These are phyloP conservation scores for Pulveroboletus ravenelii DNA, from an alignment of 768 basidiomycete species.

Conservation along the genomic window DNA sequence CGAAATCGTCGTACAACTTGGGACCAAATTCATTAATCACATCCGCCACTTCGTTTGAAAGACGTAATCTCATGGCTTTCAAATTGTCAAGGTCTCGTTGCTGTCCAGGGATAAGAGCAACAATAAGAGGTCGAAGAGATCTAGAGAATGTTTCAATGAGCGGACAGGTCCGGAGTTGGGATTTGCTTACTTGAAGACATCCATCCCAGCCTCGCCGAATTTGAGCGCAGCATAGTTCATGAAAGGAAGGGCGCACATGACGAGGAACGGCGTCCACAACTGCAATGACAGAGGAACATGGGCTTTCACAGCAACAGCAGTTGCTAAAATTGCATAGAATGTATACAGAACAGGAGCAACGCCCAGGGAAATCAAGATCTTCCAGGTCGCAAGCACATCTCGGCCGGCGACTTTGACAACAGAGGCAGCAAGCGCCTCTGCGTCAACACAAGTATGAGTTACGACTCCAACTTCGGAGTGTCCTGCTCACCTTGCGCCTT, in stretches of 20 bases:
- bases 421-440: conserved; percentile 94
- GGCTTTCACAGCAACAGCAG: conserved; percentile 63
- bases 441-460: not conserved
- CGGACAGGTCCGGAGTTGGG: not conserved
- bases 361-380: conserved; percentile 90
- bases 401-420: conserved; percentile 93
- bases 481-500: conserved; percentile 75
- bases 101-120: conserved; percentile 86
- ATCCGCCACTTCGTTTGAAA: conserved; percentile 81
- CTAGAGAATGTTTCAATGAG: conserved; percentile 37
- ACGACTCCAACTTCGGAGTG: not conserved
- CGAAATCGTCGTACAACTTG: conserved; percentile 80
- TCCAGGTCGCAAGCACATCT: conserved; percentile 98
- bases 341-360: conserved; percentile 82
- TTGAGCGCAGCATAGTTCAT: conserved; percentile 92
- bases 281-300: conserved; percentile 58
- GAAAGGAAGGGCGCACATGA: conserved; percentile 71
- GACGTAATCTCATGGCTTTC: conserved; percentile 63
- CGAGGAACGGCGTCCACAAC: conserved; percentile 73
- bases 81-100: conserved; percentile 73
- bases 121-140: conserved; percentile 83
- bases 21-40: conserved; percentile 88
- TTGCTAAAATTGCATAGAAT: conserved; percentile 78
- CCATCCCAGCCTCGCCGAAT: conserved; percentile 97
- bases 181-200: conserved; percentile 83